Evolutionary conservation across 169 alveolate genomes (phyloP).

Genomic region (Miamiensis avidus): DNA sequence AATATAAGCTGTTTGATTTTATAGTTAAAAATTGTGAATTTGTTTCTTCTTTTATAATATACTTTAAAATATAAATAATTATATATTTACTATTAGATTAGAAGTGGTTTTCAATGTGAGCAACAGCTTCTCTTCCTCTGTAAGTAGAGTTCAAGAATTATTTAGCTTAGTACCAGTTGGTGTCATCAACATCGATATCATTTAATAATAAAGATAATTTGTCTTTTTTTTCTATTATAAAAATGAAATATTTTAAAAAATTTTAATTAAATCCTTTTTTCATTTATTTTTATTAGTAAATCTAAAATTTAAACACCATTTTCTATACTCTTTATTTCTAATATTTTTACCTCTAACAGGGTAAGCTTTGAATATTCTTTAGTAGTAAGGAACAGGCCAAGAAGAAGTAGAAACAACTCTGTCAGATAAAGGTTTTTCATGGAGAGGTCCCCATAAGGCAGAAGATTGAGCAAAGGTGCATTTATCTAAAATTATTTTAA

Average conservation of each 20-base stretch:
- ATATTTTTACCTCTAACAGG: constrained; percentile 44
- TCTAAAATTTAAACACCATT: too few relatives aligned
- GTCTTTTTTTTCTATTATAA: constrained; percentile 30
- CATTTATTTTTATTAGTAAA: not conserved
- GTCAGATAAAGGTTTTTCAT: constrained; percentile 49
- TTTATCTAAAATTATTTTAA: not conserved
- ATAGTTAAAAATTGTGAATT: too few relatives aligned
- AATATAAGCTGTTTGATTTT: constrained; percentile 28
- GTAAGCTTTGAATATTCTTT: constrained; percentile 49
- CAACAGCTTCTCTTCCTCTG: constrained; percentile 44
- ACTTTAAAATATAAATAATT: too few relatives aligned
- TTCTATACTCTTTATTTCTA: not conserved
- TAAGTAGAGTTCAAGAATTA: constrained; percentile 31
- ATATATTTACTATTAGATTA: constrained; percentile 35
- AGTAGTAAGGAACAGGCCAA: constrained; percentile 55
- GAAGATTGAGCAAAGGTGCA: not conserved
- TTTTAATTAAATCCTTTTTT: not conserved
- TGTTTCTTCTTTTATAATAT: too few relatives aligned
- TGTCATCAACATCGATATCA: constrained; percentile 44
- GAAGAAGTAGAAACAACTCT: constrained; percentile 52
- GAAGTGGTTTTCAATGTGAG: constrained; percentile 36
- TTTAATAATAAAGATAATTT: constrained; percentile 31
- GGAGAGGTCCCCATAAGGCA: constrained; percentile 36
- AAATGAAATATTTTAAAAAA: not conserved
- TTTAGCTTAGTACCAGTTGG: constrained; percentile 49